Evolutionary conservation across 805 yeast species (phyloP).

Genomic region (Saccharomycopsis sp.): DNA sequence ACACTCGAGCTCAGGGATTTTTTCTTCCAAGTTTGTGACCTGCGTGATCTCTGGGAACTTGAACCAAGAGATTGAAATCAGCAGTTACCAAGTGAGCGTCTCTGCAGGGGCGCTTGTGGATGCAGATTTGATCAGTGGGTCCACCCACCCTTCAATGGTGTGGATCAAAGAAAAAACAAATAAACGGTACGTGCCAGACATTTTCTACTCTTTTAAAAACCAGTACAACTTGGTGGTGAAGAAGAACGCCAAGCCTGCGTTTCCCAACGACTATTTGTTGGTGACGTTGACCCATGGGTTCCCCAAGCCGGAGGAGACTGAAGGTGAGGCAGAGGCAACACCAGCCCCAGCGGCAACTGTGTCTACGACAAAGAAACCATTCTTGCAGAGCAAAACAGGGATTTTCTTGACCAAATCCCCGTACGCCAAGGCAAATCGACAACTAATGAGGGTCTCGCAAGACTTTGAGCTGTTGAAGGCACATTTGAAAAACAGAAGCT

Average conservation of each 20-base stretch:
- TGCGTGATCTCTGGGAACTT: constrained; percentile 89
- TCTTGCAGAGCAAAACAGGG: too few relatives aligned
- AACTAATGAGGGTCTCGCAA: constrained; percentile 64
- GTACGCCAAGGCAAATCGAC: constrained; percentile 78
- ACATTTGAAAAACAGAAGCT: constrained; percentile 32
- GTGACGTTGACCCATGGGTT: constrained; percentile 91
- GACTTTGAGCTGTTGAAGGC: constrained; percentile 47
- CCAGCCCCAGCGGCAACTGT: too few relatives aligned
- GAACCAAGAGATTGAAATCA: constrained; percentile 81
- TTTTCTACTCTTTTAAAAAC: constrained; percentile 73
- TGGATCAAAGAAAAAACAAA: constrained; percentile 67
- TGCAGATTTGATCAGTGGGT: constrained; percentile 79
- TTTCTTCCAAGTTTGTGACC: constrained; percentile 86
- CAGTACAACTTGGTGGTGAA: constrained; percentile 88
- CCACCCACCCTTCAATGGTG: constrained; percentile 84
- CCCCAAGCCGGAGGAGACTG: constrained; percentile 57
- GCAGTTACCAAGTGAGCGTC: constrained; percentile 81
- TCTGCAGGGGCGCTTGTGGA: constrained; percentile 80
- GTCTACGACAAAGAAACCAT: too few relatives aligned
- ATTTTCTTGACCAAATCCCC: constrained; percentile 31
- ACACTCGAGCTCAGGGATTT: constrained; percentile 54
- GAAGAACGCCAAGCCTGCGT: constrained; percentile 79
- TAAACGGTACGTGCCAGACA: constrained; percentile 86
- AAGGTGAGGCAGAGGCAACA: too few relatives aligned
- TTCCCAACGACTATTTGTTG: constrained; percentile 83